Evolutionary conservation across 2,329 filamentous ascomycete species (phyloP).

Genomic region (Microcyclospora pomicola): DNA sequence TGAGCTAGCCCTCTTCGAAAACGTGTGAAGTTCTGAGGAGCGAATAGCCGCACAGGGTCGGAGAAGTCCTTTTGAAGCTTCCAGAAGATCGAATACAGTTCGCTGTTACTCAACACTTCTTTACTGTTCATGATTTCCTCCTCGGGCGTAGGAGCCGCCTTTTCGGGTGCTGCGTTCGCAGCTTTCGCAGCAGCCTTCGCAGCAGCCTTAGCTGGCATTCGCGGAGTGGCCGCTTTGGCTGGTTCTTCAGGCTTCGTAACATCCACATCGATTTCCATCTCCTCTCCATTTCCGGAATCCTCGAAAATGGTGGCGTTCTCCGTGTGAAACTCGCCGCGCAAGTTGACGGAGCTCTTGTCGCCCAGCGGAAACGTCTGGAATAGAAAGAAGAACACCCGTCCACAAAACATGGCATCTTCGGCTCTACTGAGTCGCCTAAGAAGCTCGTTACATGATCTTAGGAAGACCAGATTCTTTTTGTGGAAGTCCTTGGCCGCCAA

Average conservation of each 20-base stretch:
- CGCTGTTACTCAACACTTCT: slow-evolving; percentile 45
- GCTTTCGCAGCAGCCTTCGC: slow-evolving; percentile 15
- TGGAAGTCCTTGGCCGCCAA: slow-evolving; percentile 69
- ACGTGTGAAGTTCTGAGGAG: slow-evolving; percentile 48
- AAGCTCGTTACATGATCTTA: slow-evolving; percentile 91
- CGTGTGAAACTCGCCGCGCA: slow-evolving; percentile 87
- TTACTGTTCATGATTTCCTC: slow-evolving; percentile 28
- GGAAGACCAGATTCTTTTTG: slow-evolving; percentile 73
- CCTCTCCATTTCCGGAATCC: slow-evolving; percentile 25
- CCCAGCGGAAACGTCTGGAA: slow-evolving; percentile 96
- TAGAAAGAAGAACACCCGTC: slow-evolving; percentile 93
- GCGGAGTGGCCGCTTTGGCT: slow-evolving; percentile 12
- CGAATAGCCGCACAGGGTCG: slow-evolving; percentile 69
- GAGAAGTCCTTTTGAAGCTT: slow-evolving; percentile 84
- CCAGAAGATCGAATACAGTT: slow-evolving; percentile 88
- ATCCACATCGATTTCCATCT: slow-evolving; percentile 51
- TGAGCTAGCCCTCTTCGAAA: slow-evolving; percentile 51
- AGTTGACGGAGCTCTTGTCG: slow-evolving; percentile 93
- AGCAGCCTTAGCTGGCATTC: slow-evolving; percentile 13
- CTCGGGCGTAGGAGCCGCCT: slow-evolving; percentile 10
- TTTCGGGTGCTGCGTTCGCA: slow-evolving; percentile 9
- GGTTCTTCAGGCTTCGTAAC: slow-evolving; percentile 1
- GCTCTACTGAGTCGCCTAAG: slow-evolving; percentile 86
- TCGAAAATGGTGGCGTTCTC: slow-evolving; percentile 79
- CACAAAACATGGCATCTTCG: slow-evolving; percentile 94